Evolutionary conservation across 345 rosid species (phyloP).

Genomic region (Hibiscus trionum): DNA sequence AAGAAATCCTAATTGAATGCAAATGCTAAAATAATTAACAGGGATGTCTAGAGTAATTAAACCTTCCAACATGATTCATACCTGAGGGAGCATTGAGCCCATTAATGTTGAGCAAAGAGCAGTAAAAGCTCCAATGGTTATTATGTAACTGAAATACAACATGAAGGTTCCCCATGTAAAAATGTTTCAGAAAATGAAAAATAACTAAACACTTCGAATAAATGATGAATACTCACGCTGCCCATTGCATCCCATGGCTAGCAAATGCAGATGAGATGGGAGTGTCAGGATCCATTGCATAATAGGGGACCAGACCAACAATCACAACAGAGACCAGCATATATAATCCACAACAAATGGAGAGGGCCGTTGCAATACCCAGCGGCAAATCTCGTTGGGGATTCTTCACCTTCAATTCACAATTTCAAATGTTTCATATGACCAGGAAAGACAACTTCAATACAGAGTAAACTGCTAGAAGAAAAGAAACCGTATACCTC

Average conservation of each 20-base stretch:
- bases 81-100: slow-evolving; percentile 99
- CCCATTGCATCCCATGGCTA: slow-evolving; percentile 91
- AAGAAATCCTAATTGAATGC: background rate
- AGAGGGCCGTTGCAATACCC: slow-evolving; percentile 84
- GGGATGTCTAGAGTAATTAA: background rate
- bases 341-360: slow-evolving; percentile 78
- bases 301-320: slow-evolving; percentile 93
- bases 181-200: background rate
- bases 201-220: background rate
- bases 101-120: slow-evolving; percentile 91
- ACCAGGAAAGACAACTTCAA: slow-evolving; percentile 10
- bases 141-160: slow-evolving; percentile 50
- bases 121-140: slow-evolving; percentile 85
- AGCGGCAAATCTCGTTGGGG: slow-evolving; percentile 94
- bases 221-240: slow-evolving; percentile 60
- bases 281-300: slow-evolving; percentile 96
- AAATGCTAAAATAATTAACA: background rate
- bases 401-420: slow-evolving; percentile 65
- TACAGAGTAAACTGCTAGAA: background rate
- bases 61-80: slow-evolving; percentile 16
- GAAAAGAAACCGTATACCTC: slow-evolving; percentile 41
- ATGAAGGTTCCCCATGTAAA: background rate
- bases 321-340: slow-evolving; percentile 88
- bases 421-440: slow-evolving; percentile 7
- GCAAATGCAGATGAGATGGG: slow-evolving; percentile 96